A percentile compares a stretch with the other conserved stretches of the same genome.
Evolutionary conservation across 176 grass and related monocot genomes (phyloP).

Genomic region (Aegilops sharonensis): DNA sequence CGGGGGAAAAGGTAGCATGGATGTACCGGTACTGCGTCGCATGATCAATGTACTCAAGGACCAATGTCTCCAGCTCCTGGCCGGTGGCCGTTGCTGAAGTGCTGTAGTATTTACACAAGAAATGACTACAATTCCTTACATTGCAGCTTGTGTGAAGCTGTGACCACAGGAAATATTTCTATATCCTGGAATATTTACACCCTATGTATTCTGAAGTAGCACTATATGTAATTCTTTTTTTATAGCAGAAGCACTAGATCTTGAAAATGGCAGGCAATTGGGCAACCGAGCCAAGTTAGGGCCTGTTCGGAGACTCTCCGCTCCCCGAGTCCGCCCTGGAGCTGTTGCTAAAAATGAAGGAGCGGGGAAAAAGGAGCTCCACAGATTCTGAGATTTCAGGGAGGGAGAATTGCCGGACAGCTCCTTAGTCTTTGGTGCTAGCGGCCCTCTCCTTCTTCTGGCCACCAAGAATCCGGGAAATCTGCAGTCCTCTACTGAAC

Average conservation of each 20-base stretch:
- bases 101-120: conserved; percentile 11
- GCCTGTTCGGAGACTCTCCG: no score
- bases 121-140: neutral
- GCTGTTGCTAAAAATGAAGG: no score
- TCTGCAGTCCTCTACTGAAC: conserved; percentile 87
- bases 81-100: neutral
- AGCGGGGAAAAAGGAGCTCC: no score
- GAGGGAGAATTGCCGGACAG: no score
- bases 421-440: conserved; percentile 67
- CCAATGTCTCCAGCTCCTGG: neutral
- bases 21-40: neutral
- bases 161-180: conserved; percentile 20
- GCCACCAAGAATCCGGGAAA: conserved; percentile 89
- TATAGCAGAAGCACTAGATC: neutral
- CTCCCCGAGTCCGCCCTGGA: no score
- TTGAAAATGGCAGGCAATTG: neutral
- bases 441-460: conserved; percentile 62
- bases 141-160: neutral
- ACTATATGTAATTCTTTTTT: no score
- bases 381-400: no score
- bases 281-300: neutral
- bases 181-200: conserved; percentile 27
- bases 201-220: neutral
- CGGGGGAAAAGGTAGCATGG: neutral
- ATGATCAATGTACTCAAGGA: neutral